Percentiles rank a stretch among this genome's conserved stretches.
Evolutionary conservation across 2,329 filamentous ascomycete species (phyloP).

Genomic region (Aspergillus brasiliensis): DNA sequence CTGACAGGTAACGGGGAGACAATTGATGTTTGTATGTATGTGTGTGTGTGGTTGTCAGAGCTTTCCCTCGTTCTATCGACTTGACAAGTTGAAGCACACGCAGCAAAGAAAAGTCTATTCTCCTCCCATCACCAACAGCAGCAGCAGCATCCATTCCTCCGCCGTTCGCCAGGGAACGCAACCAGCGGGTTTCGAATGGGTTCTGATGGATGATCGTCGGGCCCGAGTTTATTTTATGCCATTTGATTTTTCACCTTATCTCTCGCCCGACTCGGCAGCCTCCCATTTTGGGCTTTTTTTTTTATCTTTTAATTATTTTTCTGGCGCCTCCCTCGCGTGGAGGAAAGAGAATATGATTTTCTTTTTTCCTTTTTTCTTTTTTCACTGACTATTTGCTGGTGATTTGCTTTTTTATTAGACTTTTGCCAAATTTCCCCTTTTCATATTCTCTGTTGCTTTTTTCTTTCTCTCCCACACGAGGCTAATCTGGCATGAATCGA

Average conservation of each 20-base stretch:
- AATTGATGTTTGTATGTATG: too few relatives aligned
- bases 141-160: background rate
- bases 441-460: constrained; percentile 7
- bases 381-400: too few relatives aligned
- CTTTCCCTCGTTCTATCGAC: too few relatives aligned
- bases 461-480: background rate
- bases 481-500: too few relatives aligned
- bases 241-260: constrained; percentile 18
- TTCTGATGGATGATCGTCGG: constrained; percentile 6
- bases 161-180: background rate
- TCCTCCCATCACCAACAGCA: background rate
- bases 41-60: too few relatives aligned
- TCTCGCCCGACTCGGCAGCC: constrained; percentile 10
- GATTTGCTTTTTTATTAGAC: too few relatives aligned
- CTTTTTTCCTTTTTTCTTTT: too few relatives aligned
- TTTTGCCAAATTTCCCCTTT: background rate
- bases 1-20: too few relatives aligned
- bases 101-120: too few relatives aligned
- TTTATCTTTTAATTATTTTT: constrained; percentile 4
- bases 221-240: constrained; percentile 19
- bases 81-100: too few relatives aligned
- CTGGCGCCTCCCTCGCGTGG: constrained; percentile 17
- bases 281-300: constrained; percentile 2
- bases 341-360: background rate
- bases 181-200: background rate